phyloP scores from a whole-genome alignment of 768 basidiomycete genomes.

The Kwoniella botswanensis region DNA sequence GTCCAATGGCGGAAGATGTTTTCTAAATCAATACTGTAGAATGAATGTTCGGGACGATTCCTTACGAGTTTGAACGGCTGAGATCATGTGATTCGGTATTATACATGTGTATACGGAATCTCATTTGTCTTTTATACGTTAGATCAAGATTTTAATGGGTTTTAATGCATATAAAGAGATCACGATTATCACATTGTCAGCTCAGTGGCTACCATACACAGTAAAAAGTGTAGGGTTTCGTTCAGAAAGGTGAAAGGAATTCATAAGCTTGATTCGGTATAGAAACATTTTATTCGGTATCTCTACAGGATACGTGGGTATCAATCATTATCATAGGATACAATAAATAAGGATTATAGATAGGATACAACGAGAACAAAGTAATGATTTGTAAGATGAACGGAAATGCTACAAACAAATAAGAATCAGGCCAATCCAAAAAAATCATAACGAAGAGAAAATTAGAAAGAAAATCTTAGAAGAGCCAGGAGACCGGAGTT shows the following conservation, averaged over 20 bases:
- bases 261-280: not conserved
- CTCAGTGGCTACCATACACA: too few species aligned
- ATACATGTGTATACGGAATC: not conserved
- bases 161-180: not conserved
- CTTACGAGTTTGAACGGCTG: not conserved
- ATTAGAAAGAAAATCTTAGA: too few species aligned
- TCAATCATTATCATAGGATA: not conserved
- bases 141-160: not conserved
- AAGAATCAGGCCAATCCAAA: too few species aligned
- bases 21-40: constrained; percentile 29
- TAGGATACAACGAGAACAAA: not conserved
- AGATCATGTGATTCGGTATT: not conserved
- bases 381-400: not conserved
- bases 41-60: not conserved
- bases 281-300: not conserved
- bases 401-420: not conserved
- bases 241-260: too few species aligned
- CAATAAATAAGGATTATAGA: not conserved
- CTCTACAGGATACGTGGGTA: not conserved
- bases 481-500: too few species aligned
- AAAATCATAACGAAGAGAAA: too few species aligned
- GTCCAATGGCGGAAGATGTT: constrained; percentile 55
- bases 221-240: too few species aligned
- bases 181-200: not conserved
- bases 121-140: not conserved